Percentiles rank a stretch among this genome's conserved stretches.
Evolutionary conservation across 2,329 filamentous ascomycete species (phyloP).

Genomic region (Chrysoporthe cubensis): DNA sequence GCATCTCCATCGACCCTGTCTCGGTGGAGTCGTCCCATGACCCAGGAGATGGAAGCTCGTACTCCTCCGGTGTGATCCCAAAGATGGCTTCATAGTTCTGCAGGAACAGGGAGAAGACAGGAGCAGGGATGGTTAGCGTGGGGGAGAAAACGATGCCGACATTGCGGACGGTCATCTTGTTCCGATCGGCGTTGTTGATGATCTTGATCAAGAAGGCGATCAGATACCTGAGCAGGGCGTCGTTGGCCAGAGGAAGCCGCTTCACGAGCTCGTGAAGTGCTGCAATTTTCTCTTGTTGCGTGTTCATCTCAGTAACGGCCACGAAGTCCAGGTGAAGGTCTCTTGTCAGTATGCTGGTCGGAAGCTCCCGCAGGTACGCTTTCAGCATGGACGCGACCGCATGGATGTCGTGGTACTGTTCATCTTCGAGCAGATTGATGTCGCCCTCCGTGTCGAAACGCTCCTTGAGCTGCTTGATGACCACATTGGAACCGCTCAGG

Average conservation of each 20-base stretch:
- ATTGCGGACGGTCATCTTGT: slow-evolving; percentile 98
- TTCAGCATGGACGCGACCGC: slow-evolving; percentile 94
- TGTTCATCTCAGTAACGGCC: slow-evolving; percentile 76
- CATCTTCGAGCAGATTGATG: slow-evolving; percentile 80
- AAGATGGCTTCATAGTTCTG: slow-evolving; percentile 91
- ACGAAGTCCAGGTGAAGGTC: slow-evolving; percentile 91
- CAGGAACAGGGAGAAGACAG: slow-evolving; percentile 90
- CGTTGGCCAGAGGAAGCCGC: slow-evolving; percentile 78
- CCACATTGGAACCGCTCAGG: slow-evolving; percentile 92
- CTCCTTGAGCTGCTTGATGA: slow-evolving; percentile 88
- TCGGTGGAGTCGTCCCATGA: slow-evolving; percentile 38
- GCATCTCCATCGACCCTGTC: slow-evolving; percentile 29
- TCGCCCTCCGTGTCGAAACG: slow-evolving; percentile 94
- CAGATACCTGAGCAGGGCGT: slow-evolving; percentile 79
- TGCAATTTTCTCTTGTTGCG: slow-evolving; percentile 74
- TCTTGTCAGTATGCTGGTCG: slow-evolving; percentile 85
- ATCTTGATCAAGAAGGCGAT: slow-evolving; percentile 90
- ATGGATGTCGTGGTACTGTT: slow-evolving; percentile 91
- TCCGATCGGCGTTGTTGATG: slow-evolving; percentile 84
- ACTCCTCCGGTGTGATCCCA: slow-evolving; percentile 68
- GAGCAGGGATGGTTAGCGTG: slow-evolving; percentile 92
- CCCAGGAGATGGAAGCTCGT: slow-evolving; percentile 56
- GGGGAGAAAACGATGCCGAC: slow-evolving; percentile 98
- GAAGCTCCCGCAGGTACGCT: slow-evolving; percentile 89
- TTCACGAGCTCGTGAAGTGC: slow-evolving; percentile 79